Percentiles rank a stretch among this genome's conserved stretches.
Conservation (phyloP, 345 rosid species). For the Hevea brasiliensis region DNA sequence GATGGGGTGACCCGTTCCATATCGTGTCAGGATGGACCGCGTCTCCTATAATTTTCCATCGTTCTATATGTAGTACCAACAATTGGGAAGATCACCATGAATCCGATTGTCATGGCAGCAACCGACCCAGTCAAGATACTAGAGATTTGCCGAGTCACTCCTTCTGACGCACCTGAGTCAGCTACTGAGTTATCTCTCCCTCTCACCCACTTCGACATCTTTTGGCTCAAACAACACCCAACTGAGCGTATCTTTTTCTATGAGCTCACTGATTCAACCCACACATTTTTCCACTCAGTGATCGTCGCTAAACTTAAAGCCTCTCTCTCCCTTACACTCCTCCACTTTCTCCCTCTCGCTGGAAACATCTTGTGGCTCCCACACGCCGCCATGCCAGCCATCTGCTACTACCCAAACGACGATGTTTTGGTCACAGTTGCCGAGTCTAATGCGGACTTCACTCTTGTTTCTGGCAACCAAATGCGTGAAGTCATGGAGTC, state of each 20-base stretch:
- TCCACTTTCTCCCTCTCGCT: slow-evolving; percentile 18
- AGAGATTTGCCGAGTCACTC: slow-evolving; percentile 6
- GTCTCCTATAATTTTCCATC: no score
- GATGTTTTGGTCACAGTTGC: slow-evolving; percentile 22
- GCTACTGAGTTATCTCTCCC: slow-evolving; percentile 1
- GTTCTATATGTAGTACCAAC: no score
- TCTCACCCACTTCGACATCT: slow-evolving; percentile 13
- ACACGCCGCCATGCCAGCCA: not conserved
- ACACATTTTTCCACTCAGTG: not conserved
- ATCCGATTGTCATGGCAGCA: not conserved
- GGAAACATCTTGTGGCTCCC: slow-evolving; percentile 20
- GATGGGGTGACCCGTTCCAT: no score
- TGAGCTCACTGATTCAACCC: slow-evolving; percentile 4
- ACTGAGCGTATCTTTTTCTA: slow-evolving; percentile 13
- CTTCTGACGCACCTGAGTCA: not conserved
- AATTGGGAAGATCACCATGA: no score
- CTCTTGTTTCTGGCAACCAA: slow-evolving; percentile 2
- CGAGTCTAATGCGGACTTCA: slow-evolving; percentile 13
- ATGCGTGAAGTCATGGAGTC: not conserved
- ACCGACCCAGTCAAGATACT: not conserved
- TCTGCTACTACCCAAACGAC: slow-evolving; percentile 13
- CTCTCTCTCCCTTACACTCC: slow-evolving; percentile 17
- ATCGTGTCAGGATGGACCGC: no score
- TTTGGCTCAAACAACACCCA: slow-evolving; percentile 5
- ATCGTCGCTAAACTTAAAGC: slow-evolving; percentile 12